phyloP scores from a whole-genome alignment of 345 rosid genomes.

The Moringa oleifera region DNA sequence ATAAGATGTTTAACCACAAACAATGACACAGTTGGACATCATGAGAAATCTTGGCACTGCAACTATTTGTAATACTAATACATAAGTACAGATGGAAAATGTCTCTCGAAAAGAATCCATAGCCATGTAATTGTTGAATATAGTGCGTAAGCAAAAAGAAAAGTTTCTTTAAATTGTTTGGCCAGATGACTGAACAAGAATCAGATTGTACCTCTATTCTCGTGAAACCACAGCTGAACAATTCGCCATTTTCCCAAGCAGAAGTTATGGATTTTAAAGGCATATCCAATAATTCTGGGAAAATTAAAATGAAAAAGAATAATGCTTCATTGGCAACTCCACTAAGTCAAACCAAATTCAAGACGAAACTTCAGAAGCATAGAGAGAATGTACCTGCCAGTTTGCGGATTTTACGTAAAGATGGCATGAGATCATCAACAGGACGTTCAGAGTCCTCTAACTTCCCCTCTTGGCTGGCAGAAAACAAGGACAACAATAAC shows the following conservation, averaged over 20 bases:
- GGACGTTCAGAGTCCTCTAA: slow-evolving; percentile 30
- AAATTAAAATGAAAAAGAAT: slow-evolving; percentile 5
- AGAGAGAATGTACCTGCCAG: slow-evolving; percentile 58
- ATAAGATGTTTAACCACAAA: too few species aligned
- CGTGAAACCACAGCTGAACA: slow-evolving; percentile 62
- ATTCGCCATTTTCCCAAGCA: slow-evolving; percentile 87
- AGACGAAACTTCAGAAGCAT: slow-evolving; percentile 6
- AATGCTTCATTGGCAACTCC: slow-evolving; percentile 1
- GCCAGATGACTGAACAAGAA: neutral
- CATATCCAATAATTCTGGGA: slow-evolving; percentile 82
- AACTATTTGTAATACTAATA: too few species aligned
- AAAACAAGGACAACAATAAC: slow-evolving; percentile 51
- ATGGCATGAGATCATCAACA: slow-evolving; percentile 63
- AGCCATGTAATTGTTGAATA: too few species aligned
- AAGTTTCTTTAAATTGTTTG: neutral
- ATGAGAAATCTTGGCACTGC: too few species aligned
- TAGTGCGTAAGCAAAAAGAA: neutral
- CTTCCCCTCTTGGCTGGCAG: slow-evolving; percentile 30
- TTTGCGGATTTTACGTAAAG: slow-evolving; percentile 71
- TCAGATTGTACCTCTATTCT: slow-evolving; percentile 56
- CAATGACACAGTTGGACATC: too few species aligned
- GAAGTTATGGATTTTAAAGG: slow-evolving; percentile 73
- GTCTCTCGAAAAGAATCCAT: too few species aligned
- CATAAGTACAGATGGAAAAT: too few species aligned
- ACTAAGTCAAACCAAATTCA: slow-evolving; percentile 5